phyloP scores from a whole-genome alignment of 306 rosid species.

The Prunus fruticosa region DNA sequence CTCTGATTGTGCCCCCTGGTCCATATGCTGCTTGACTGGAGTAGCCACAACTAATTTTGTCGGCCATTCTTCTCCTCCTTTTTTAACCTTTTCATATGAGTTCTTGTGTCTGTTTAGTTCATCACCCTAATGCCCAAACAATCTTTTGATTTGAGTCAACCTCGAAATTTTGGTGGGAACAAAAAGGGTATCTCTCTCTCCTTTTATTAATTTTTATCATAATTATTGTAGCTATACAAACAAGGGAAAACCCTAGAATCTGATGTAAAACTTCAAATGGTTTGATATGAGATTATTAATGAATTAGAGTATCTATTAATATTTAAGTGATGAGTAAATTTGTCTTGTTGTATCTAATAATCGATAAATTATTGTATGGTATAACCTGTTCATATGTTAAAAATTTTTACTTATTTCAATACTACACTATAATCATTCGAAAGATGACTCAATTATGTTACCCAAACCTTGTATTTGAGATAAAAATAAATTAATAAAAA shows the following conservation, averaged over 20 bases:
- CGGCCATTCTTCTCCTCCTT: conserved; percentile 45
- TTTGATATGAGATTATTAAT: background rate
- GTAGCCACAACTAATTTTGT: conserved; percentile 36
- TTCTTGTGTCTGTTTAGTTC: conserved; percentile 12
- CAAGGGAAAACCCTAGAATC: background rate
- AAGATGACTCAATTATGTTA: background rate
- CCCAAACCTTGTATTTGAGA: background rate
- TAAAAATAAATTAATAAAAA: background rate
- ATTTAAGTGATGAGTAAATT: too few relatives aligned
- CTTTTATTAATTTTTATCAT: background rate
- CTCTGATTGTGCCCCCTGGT: conserved; percentile 36
- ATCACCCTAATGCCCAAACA: background rate
- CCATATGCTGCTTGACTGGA: conserved; percentile 50
- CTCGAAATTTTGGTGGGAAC: conserved; percentile 9
- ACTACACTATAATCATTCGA: background rate
- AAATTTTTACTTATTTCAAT: too few relatives aligned
- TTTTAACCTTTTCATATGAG: background rate
- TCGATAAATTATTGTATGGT: too few relatives aligned
- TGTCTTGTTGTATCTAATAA: too few relatives aligned
- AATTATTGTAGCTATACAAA: background rate
- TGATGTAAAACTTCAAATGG: background rate
- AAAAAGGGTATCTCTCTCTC: background rate
- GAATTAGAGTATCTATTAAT: background rate
- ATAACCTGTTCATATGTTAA: too few relatives aligned
- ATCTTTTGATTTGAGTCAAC: conserved; percentile 4